Evolutionary conservation across 106 monocot genomes (phyloP), one percentile per base, ranked within the genome.

Genomic region (Acanthochlamys bracteata): DNA sequence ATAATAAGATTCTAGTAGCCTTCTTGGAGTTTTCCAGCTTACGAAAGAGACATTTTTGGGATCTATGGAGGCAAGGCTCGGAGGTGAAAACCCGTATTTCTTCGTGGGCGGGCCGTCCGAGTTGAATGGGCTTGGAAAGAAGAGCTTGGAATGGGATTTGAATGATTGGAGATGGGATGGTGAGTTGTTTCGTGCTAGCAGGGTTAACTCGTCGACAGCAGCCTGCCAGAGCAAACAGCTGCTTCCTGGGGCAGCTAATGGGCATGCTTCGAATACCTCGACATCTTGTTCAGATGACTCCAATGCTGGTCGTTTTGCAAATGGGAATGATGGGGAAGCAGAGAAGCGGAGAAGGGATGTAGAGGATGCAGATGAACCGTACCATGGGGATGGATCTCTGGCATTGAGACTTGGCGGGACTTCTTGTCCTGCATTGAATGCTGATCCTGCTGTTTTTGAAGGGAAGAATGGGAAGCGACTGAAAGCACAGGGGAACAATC

Each of bases 81-180:
- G 45, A 12, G 68, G 67, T 16, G 74, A 68, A 33, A 66, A 14
- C 20, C 66, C 42, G 58, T 56, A 39, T 6, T 68, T 77, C 53
- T 79, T 47, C 20, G 46, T 24, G 39, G n/a, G 70, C 7, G 74
- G 59, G 13, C 1, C 74, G 17, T 74, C 75, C 7, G 57, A 68
- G 11, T 16, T 63, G 53, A 75, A 39, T 57, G 65, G 70, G 25
- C 22, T 25, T 57, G 72, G 68, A 26, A 79, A 73, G 63, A 83
- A 65, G 73, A 47, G 68, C 25, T 51, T 79, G 58, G 87, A 87
- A 21, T 92, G 92, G 92, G 86, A 92, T 60, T 65, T 87, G 61
- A 92, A 87, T 66, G 79, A 81, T 25, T 92, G 92, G 92, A 79
- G 58, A 51, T 92, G 92, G 92, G 81, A 92, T 59, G 81, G 86